phyloP scores from a whole-genome alignment of 2,329 filamentous ascomycete genomes.

The Penicillium brevicompactum region DNA sequence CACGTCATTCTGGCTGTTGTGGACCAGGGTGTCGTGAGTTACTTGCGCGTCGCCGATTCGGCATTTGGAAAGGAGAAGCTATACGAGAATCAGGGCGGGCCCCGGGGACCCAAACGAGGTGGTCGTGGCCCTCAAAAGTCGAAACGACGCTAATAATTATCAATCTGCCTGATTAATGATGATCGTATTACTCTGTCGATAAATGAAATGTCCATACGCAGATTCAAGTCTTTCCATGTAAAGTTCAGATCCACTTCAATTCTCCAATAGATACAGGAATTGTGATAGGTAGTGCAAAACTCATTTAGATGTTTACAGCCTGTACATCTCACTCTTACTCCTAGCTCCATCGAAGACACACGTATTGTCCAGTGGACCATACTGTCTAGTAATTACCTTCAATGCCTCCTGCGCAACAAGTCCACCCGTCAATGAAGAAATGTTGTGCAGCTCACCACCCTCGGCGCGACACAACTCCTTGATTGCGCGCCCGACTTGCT shows the following conservation, averaged over 20 bases:
- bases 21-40: conserved; percentile 87
- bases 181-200: neutral
- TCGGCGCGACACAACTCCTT: conserved; percentile 74
- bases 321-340: conserved; percentile 58
- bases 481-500: conserved; percentile 57
- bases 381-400: conserved; percentile 72
- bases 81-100: conserved; percentile 52
- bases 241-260: neutral
- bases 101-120: conserved; percentile 32
- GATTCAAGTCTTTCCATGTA: neutral
- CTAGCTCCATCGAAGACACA: conserved; percentile 64
- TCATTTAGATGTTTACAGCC: conserved; percentile 37
- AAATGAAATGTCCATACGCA: neutral
- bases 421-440: conserved; percentile 82
- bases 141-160: conserved; percentile 29
- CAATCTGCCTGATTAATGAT: neutral
- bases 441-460: conserved; percentile 89
- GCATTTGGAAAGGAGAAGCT: conserved; percentile 76
- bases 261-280: neutral
- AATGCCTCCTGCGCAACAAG: conserved; percentile 97
- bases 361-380: conserved; percentile 65
- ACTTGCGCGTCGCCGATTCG: conserved; percentile 76
- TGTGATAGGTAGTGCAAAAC: neutral
- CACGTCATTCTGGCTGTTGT: conserved; percentile 86
- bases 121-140: conserved; percentile 28